Evolutionary conservation across 2,329 filamentous ascomycete species (phyloP), one percentile per base, ranked within the genome.

Genomic region (Monilinia aucupariae): DNA sequence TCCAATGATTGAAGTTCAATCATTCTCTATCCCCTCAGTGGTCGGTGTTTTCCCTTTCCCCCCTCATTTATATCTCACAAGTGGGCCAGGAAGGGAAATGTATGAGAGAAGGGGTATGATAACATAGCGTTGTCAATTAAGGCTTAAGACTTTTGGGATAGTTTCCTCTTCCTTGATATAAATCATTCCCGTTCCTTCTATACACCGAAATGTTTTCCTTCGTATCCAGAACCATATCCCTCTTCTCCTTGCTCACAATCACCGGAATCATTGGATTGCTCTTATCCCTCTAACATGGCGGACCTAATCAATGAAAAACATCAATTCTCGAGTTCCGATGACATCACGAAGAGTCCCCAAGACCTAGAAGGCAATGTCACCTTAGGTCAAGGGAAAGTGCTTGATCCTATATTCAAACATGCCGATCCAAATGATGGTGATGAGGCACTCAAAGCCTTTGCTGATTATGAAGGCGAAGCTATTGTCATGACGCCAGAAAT

Each of bases 391-490:
- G 67, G 68, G 9, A 68, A 69, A 9, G n/a, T 64, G 1, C 64
- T 62, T n/a, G 64, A 67, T 58, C 48, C 56, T 6, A 60, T 64
- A n/a, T 67, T 70, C 48, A 74, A 75, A 61, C 76, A 78, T 61
- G 75, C 74, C 30, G 71, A 76, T 62, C 67, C 67, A 49, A 74
- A 75, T 65, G 75, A 79, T 66, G 77, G 76, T 10, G 78, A 80
- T 67, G 76, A 77, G 64, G 78, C 78, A 4, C 71, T 79, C 52
- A 75, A 75, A 61, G 75, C 78, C 6, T 74, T 79, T 37, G 71
- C 63, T 17, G 77, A 74, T 20, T 72, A 79, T 41, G 72, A 71
- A 17, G 76, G 73, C 17, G 75, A 77, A 64, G 65, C 61, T 4
- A 71, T 78, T 53, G 66, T 71, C 30, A 69, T 79, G 55, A 77